Base-by-base conservation (phyloP, 140 eudicot species). In the Stevia rebaudiana region DNA sequence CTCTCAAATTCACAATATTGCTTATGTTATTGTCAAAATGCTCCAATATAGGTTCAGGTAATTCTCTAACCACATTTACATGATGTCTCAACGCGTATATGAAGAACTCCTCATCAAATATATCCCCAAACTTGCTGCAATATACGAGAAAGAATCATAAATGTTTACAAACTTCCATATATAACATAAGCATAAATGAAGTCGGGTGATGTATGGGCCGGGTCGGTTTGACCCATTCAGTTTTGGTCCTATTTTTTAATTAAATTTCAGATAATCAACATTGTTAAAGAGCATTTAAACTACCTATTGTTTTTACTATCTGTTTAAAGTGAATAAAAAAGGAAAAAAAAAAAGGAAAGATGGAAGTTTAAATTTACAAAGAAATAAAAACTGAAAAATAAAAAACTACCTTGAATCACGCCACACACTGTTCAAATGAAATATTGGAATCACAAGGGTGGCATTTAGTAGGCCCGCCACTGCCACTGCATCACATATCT, bases 401-500 rank as follows among this genome's bases (percentile, higher is more conserved):
- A 52, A 24, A 41, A 36, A 60, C 16, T 64, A 92, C 99, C 99
- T 92, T 53, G 99, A 92, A 75, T 92, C 99, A 6, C 83, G 85
- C 99, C 99, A 92, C 28, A 92, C 99, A 12, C 99, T 92, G 67
- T 92, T 92, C 39, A 92, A 70, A 78, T 92, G 99, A 80, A 92
- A 92, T 41, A 88, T 83, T 35, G 99, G 99, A 76, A 92, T 88
- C 44, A 92, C 94, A 44, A 92, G 99, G 17, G 99, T 92, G 67
- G 99, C 99, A 80, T 92, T 92, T 46, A 92, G 76, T 60, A 92
- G 69, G 57, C 96, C 96, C 16, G 99, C 99, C 59, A 92, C 97
- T 6, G 97, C 99, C 73, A 88, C 99, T 50, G 99, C 99, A 74
- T 92, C 99, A 61, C 94, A 88, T 83, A 92, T 88, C 99, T 92